A percentile compares a stretch with the other conserved stretches of the same genome.
These are phyloP conservation scores for Geranium incanum DNA, from an alignment of 441 rosid species.

Conservation along the genomic window DNA sequence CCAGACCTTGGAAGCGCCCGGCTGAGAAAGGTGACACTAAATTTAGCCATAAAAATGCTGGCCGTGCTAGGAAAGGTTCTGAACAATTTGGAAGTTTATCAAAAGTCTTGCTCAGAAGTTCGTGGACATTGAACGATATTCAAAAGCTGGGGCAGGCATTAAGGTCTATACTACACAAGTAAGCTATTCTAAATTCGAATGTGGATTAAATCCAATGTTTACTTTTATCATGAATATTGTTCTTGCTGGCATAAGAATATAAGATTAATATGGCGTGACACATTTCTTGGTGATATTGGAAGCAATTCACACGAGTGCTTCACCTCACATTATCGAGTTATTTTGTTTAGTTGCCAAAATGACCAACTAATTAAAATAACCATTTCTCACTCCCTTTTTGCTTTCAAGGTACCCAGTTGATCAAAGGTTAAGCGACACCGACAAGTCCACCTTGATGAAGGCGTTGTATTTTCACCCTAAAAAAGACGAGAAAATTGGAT, in stretches of 20 bases:
- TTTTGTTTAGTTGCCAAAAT: background rate
- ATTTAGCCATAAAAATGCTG: constrained; percentile 18
- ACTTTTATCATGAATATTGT: too few species aligned
- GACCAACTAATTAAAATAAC: background rate
- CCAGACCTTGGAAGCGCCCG: constrained; percentile 17
- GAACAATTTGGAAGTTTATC: constrained; percentile 35
- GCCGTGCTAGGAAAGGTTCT: constrained; percentile 25
- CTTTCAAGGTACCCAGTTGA: constrained; percentile 52
- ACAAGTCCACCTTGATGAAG: constrained; percentile 40
- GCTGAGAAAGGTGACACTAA: constrained; percentile 30
- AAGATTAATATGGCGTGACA: background rate
- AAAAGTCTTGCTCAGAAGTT: constrained; percentile 28
- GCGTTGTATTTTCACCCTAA: constrained; percentile 78
- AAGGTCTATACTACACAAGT: constrained; percentile 60
- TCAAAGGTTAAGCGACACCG: constrained; percentile 47
- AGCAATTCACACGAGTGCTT: background rate
- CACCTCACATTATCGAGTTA: background rate
- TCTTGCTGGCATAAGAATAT: background rate
- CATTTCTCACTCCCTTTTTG: constrained; percentile 11
- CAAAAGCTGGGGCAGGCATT: constrained; percentile 38
- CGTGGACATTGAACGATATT: constrained; percentile 42
- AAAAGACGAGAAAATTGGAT: constrained; percentile 65
- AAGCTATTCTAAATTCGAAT: constrained; percentile 23
- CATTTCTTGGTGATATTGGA: background rate
- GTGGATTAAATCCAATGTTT: background rate